These are phyloP conservation scores for Solanum phureja DNA, from an alignment of 257 asterid genomes.

Conservation along the genomic window DNA sequence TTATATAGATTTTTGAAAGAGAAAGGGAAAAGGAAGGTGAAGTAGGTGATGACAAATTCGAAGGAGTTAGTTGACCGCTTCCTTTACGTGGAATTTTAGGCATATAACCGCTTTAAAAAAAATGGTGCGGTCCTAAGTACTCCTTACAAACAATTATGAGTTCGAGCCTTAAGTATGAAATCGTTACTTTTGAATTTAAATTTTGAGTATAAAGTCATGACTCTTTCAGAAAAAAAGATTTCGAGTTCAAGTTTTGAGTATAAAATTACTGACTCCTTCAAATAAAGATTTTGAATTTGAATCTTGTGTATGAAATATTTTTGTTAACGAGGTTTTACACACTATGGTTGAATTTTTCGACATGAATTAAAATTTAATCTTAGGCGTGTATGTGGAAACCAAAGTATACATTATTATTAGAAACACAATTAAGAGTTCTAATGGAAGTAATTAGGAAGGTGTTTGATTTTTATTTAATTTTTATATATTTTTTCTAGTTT, in stretches of 20 bases:
- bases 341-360: background rate
- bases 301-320: rapidly evolving
- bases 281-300: background rate
- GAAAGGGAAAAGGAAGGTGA: background rate
- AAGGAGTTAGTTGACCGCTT: constrained; percentile 7
- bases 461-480: background rate
- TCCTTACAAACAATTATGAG: too few species aligned
- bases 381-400: background rate
- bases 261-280: too few species aligned
- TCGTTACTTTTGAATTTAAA: rapidly evolving
- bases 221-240: too few species aligned
- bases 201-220: too few species aligned
- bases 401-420: background rate
- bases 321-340: background rate
- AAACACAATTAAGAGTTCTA: background rate
- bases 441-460: background rate
- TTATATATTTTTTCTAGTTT: background rate
- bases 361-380: background rate
- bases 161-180: too few species aligned
- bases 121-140: too few species aligned
- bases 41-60: background rate
- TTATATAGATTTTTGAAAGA: background rate
- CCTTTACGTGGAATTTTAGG: background rate
- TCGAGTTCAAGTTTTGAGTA: too few species aligned
- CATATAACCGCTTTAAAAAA: too few species aligned